phyloP scores from a whole-genome alignment of 768 basidiomycete species.

The Epithele typhae region DNA sequence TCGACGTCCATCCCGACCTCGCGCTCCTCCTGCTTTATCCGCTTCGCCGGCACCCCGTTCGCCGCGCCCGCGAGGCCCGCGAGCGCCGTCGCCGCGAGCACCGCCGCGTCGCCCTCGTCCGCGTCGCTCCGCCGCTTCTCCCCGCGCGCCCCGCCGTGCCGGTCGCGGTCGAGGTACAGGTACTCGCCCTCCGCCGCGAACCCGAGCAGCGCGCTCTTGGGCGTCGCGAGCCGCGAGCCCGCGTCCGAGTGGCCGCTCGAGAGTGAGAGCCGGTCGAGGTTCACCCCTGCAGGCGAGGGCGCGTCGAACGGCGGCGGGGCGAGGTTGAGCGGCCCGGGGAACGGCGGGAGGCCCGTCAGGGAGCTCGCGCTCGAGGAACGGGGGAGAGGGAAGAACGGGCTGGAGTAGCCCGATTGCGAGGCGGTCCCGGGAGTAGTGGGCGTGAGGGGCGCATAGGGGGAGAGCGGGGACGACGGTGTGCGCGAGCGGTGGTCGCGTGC shows the following conservation, averaged over 20 bases:
- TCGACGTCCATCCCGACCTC: constrained; percentile 16
- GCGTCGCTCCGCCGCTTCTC: constrained; percentile 15
- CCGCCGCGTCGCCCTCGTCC: constrained; percentile 16
- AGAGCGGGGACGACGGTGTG: constrained; percentile 9
- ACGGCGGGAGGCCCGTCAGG: constrained; percentile 7
- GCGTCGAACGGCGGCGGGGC: too few relatives aligned
- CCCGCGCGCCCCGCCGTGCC: not conserved
- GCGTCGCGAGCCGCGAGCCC: constrained; percentile 20
- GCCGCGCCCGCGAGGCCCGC: constrained; percentile 15
- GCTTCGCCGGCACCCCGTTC: not conserved
- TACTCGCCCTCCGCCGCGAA: constrained; percentile 20
- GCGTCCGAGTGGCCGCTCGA: constrained; percentile 12
- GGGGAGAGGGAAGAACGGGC: constrained; percentile 13
- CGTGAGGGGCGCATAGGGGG: constrained; percentile 4
- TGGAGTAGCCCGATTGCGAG: constrained; percentile 12
- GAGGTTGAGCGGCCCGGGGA: constrained; percentile 15
- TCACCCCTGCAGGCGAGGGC: too few relatives aligned
- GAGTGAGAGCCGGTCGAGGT: constrained; percentile 22
- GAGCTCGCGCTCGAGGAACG: constrained; percentile 9
- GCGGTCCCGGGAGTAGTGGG: constrained; percentile 5
- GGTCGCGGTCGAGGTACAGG: not conserved
- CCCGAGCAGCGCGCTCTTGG: constrained; percentile 15
- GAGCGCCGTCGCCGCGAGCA: constrained; percentile 18
- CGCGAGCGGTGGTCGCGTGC: constrained; percentile 6
- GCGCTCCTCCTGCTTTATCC: constrained; percentile 16